phyloP scores from a whole-genome alignment of 1,139 yeast species.

The Saccharomyces hybrid region DNA sequence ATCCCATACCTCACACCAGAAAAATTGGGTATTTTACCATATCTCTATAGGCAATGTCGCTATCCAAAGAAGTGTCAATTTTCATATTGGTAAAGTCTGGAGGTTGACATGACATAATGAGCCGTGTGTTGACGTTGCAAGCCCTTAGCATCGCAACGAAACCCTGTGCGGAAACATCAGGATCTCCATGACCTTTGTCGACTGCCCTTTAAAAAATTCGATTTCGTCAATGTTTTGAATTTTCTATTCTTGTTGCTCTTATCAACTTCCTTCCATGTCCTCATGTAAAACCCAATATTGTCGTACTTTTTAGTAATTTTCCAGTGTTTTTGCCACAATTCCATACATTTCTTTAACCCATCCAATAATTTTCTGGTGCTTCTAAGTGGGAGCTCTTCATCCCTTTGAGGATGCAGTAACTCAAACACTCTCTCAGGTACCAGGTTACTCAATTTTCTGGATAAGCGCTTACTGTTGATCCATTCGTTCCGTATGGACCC shows the following conservation, averaged over 20 bases:
- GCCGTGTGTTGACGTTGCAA: slow-evolving; percentile 61
- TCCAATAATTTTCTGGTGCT: slow-evolving; percentile 69
- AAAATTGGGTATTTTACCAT: slow-evolving; percentile 54
- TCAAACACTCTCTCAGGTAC: slow-evolving; percentile 43
- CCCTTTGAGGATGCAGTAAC: slow-evolving; percentile 42
- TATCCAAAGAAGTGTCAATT: neutral
- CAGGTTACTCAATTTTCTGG: slow-evolving; percentile 35
- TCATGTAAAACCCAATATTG: slow-evolving; percentile 41
- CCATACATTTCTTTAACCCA: slow-evolving; percentile 59
- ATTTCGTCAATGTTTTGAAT: slow-evolving; percentile 30
- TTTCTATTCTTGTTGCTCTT: slow-evolving; percentile 8
- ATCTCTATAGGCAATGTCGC: slow-evolving; percentile 12
- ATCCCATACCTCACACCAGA: slow-evolving; percentile 96
- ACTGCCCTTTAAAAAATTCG: slow-evolving; percentile 40
- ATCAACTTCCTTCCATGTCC: slow-evolving; percentile 50
- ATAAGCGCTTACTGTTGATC: slow-evolving; percentile 50
- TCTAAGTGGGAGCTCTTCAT: slow-evolving; percentile 33
- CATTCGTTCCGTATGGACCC: slow-evolving; percentile 65
- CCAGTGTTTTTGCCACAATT: slow-evolving; percentile 55
- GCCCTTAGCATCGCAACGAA: slow-evolving; percentile 70
- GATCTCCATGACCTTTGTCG: slow-evolving; percentile 50
- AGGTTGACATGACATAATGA: slow-evolving; percentile 79
- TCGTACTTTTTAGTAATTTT: slow-evolving; percentile 36
- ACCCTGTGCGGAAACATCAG: slow-evolving; percentile 82
- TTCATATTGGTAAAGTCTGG: slow-evolving; percentile 62